Evolutionary conservation across 257 asterid genomes (phyloP).

Genomic region (Ilex aquifolium): DNA sequence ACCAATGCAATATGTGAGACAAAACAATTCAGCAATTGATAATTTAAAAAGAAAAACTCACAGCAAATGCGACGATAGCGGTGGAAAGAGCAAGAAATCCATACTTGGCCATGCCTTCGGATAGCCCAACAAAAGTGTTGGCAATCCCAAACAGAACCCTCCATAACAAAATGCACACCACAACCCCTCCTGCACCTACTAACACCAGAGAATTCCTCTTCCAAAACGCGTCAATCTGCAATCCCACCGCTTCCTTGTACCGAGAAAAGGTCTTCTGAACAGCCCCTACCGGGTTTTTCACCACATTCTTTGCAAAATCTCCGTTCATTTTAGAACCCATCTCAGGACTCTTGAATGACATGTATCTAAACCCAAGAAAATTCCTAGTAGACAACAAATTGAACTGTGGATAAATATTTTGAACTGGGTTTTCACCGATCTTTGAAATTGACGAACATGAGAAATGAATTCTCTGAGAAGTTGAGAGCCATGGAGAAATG

Average conservation of each 20-base stretch:
- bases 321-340: slow-evolving; percentile 29
- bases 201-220: slow-evolving; percentile 30
- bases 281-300: slow-evolving; percentile 38
- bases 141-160: slow-evolving; percentile 87
- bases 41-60: slow-evolving; percentile 41
- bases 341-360: slow-evolving; percentile 14
- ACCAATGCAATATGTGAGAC: neutral
- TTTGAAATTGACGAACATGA: too few relatives aligned
- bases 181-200: slow-evolving; percentile 70
- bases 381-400: too few relatives aligned
- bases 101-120: slow-evolving; percentile 97
- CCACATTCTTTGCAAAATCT: slow-evolving; percentile 26
- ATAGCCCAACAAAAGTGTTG: slow-evolving; percentile 59
- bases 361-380: too few relatives aligned
- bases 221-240: slow-evolving; percentile 68
- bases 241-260: slow-evolving; percentile 62
- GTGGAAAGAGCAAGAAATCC: slow-evolving; percentile 92
- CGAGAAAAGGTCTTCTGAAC: slow-evolving; percentile 35
- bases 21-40: slow-evolving; percentile 3
- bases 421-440: too few relatives aligned
- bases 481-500: too few relatives aligned
- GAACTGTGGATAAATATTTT: too few relatives aligned
- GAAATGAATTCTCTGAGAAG: too few relatives aligned
- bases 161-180: slow-evolving; percentile 82
- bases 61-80: slow-evolving; percentile 80